Percentiles rank a stretch among this genome's conserved stretches.
Conservation (phyloP, 176 grass and related monocot species). For the Typha latifolia region DNA sequence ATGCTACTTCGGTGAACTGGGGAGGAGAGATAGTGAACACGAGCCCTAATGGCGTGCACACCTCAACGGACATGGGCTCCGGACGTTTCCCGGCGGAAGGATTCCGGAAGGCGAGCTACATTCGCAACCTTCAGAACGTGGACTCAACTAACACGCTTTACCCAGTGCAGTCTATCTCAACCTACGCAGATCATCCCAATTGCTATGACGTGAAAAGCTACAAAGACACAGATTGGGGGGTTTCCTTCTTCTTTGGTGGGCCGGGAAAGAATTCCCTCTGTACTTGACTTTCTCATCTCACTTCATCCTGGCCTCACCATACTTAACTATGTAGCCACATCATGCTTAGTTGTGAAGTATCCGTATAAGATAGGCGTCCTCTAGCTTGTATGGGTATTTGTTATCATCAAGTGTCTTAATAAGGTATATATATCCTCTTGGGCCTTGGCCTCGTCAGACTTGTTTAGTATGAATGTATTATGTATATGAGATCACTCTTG, state of each 20-base stretch:
- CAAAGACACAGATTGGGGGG: neutral
- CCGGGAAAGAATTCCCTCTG: neutral
- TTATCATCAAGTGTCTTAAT: too few species aligned
- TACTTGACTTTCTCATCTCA: neutral
- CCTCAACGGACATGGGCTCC: neutral
- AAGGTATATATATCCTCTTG: too few species aligned
- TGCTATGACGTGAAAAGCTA: neutral
- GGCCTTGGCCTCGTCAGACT: too few species aligned
- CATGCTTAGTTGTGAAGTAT: too few species aligned
- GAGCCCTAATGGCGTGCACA: neutral
- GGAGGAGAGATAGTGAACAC: neutral
- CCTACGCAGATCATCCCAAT: neutral
- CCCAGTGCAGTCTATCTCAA: neutral
- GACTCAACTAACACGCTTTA: neutral
- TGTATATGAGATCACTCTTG: too few species aligned
- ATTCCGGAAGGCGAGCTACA: neutral
- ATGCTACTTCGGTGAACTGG: neutral
- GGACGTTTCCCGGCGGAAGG: neutral
- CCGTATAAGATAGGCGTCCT: too few species aligned
- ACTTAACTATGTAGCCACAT: too few species aligned
- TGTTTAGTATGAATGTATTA: too few species aligned
- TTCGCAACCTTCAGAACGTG: neutral
- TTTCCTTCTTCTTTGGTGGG: neutral
- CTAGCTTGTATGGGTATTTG: too few species aligned
- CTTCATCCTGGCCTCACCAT: too few species aligned